phyloP scores from a whole-genome alignment of 768 basidiomycete species.

The Termitomyces sp. region DNA sequence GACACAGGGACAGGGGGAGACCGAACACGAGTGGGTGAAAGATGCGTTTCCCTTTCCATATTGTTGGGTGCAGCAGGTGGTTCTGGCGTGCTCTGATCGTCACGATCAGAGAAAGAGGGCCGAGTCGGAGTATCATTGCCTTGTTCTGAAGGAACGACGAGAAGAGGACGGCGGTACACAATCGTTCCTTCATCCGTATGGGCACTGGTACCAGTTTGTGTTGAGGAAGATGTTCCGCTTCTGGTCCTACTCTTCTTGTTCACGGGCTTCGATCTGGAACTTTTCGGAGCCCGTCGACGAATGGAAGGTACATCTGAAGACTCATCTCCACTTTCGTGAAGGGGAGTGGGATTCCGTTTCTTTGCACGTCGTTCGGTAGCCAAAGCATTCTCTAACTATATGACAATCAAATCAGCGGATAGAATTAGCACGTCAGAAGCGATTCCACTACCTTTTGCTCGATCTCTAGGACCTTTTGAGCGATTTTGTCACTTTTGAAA shows the following conservation, averaged over 20 bases:
- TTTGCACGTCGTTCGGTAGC: slow-evolving; percentile 50
- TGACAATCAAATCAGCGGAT: neutral
- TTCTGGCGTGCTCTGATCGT: slow-evolving; percentile 32
- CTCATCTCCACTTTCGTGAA: slow-evolving; percentile 54
- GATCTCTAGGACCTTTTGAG: slow-evolving; percentile 83
- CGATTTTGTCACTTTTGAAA: slow-evolving; percentile 82
- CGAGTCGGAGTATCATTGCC: slow-evolving; percentile 39
- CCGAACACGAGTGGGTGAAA: slow-evolving; percentile 18
- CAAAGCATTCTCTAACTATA: slow-evolving; percentile 78
- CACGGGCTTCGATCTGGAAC: slow-evolving; percentile 23
- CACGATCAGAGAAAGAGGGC: slow-evolving; percentile 34
- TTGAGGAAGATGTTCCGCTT: slow-evolving; percentile 65
- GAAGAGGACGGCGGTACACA: slow-evolving; percentile 22
- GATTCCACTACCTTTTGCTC: slow-evolving; percentile 75
- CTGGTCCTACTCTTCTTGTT: slow-evolving; percentile 44
- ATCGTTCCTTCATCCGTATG: slow-evolving; percentile 25
- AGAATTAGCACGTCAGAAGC: neutral
- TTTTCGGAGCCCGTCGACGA: slow-evolving; percentile 39
- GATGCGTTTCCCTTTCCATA: slow-evolving; percentile 12
- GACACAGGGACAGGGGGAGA: slow-evolving; percentile 15
- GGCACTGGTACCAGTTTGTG: slow-evolving; percentile 40
- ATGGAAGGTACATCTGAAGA: slow-evolving; percentile 43
- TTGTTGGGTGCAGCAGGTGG: slow-evolving; percentile 26
- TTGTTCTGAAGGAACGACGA: slow-evolving; percentile 29
- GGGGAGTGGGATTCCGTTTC: slow-evolving; percentile 35